A percentile compares a stretch with the other conserved stretches of the same genome.
Evolutionary conservation across 495 filamentous ascomycete species (phyloP).

Genomic region (Tetracladium marchalianum): DNA sequence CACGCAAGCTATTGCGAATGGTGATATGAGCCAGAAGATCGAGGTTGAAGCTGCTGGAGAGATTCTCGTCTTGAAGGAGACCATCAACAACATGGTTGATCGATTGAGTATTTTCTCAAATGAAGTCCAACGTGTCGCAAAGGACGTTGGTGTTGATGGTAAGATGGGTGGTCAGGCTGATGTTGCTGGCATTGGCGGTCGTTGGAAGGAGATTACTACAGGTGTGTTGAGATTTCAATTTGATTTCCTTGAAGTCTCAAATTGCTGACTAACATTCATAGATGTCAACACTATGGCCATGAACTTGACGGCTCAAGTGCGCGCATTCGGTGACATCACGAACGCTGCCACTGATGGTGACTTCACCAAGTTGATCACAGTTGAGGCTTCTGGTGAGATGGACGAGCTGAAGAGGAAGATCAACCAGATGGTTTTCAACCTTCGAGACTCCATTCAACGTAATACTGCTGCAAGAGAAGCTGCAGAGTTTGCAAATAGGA

Average conservation of each 20-base stretch:
- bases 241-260: neutral
- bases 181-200: constrained; percentile 83
- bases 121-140: constrained; percentile 90
- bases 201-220: constrained; percentile 98
- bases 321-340: constrained; percentile 95
- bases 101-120: constrained; percentile 94
- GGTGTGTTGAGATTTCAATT: constrained; percentile 17
- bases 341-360: constrained; percentile 94
- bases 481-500: constrained; percentile 94
- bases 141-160: constrained; percentile 94
- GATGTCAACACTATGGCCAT: constrained; percentile 98
- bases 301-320: constrained; percentile 94
- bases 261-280: constrained; percentile 2
- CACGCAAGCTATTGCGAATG: constrained; percentile 90
- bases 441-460: constrained; percentile 92
- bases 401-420: constrained; percentile 98
- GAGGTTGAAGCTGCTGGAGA: constrained; percentile 93
- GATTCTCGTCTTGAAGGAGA: constrained; percentile 87
- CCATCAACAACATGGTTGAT: constrained; percentile 99
- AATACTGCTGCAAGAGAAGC: constrained; percentile 96
- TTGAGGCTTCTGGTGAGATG: constrained; percentile 98
- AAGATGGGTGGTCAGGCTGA: constrained; percentile 99
- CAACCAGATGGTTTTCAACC: constrained; percentile 96
- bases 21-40: constrained; percentile 92
- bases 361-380: constrained; percentile 95